Evolutionary conservation across 164 flowering plant species (phyloP), one percentile per base, ranked within the genome.

Genomic region (Litsea cubeba): DNA sequence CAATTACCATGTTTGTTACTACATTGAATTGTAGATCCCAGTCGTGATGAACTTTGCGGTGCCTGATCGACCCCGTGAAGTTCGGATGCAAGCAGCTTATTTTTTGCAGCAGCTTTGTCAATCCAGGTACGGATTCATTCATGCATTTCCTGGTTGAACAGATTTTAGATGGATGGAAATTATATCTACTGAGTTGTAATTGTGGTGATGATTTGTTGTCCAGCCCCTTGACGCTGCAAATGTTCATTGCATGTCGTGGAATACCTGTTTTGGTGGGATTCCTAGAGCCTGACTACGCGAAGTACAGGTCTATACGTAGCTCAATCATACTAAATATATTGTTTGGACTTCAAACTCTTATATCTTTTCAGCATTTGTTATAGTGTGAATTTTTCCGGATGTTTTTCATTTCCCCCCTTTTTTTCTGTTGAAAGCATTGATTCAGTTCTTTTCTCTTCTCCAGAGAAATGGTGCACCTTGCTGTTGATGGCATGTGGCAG

Each of bases 401-500:
- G 69, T 17, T n/a, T 51, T 22, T 71, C 35, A 63, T 20, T 72
- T n/a, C 68, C 30, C 23, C 68, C 24, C 23, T 62, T 74, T 11
- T 3, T 22, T 60, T 4, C 67, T 28, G 46, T 20, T 73, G 30
- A 54, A 54, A 54, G 20, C 70, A 69, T 72, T 76, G 72, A 74
- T 73, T 49, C 40, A n/a, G 51, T 28, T 66, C 46, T 80, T 72
- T 72, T 49, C 62, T 7, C 71, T 17, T 75, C 67, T 84, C 75
- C 89, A 96, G 99, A 97, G 97, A 91, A 83, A 89, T 96, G 99
- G 94, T 94, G 82, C 99, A 96, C 80, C 89, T 96, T 67, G 99
- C 99, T 68, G 91, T 96, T 62, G 99, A 96, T 86, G 97, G 97
- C 80, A 91, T 94, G 93, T 96, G 99, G 99, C 99, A 96, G 88